Evolutionary conservation across 139 green algal genomes (phyloP), one percentile per base, ranked within the genome.

Genomic region (Coccomyxa sp.): DNA sequence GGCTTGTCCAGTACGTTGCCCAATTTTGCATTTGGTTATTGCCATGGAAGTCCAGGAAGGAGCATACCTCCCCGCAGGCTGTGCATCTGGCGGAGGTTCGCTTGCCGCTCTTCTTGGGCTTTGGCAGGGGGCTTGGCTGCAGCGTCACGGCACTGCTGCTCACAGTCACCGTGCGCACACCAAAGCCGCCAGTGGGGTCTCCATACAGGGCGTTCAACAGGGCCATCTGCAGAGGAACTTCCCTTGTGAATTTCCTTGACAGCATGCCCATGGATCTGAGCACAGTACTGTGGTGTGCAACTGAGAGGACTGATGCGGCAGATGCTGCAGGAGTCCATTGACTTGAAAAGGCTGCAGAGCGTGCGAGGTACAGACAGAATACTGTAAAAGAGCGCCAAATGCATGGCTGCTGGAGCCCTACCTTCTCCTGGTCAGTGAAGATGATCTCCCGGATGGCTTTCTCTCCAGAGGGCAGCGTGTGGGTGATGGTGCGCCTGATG

Each of bases 201-300:
- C 79, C 84, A 18, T 79, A 84, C 9, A 86, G 76, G 55, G 84
- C 50, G 50, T 92, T 90, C 29, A 93, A 82, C 55, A 81, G 74
- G 0, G 78, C 54, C 6, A 88, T 74, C 73, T 89, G 83, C 50
- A 74, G 0, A 22, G 0, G n/a, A 38, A 31, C 41, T 64, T 27
- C 73, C 10, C 40, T 68, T 27, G 5, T 33, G 16, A 33, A 71
- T 18, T 36, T 14, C 64, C 18, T 18, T 8, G 14, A 71, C 27
- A 33, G 29, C 29, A 71, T 35, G 64, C 24, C 29, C 8, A 12
- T 38, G 16, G n/a, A 71, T 33, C n/a, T n/a, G n/a, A n/a, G 24
- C 8, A 71, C 29, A 14, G 12, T 58, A 14, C 44, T 58, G 44
- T 58, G 12, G 14, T 10, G 44, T 10, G 44, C 44, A 58, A 27